Evolutionary conservation across 2,329 filamentous ascomycete genomes (phyloP).

Genomic region (Onygena corvina): DNA sequence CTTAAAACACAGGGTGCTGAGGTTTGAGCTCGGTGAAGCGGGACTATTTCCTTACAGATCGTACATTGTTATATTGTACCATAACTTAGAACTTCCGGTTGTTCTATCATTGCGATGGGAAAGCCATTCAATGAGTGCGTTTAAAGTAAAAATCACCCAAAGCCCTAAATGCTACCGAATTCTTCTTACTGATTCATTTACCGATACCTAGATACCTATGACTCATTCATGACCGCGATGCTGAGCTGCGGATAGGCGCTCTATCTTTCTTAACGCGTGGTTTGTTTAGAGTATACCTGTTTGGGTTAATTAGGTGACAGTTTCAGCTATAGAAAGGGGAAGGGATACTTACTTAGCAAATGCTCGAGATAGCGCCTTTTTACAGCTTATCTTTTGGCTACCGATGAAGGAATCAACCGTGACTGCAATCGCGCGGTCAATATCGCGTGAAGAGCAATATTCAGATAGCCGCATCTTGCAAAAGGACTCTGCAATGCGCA

Average conservation of each 20-base stretch:
- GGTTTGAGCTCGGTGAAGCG: too few species aligned
- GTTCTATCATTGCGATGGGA: neutral
- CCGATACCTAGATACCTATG: neutral
- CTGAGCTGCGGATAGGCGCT: neutral
- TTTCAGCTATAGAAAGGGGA: neutral
- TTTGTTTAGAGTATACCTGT: slow-evolving; percentile 9
- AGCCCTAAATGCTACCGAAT: neutral
- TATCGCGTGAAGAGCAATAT: slow-evolving; percentile 79
- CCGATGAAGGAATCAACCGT: slow-evolving; percentile 93
- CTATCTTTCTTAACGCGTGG: neutral
- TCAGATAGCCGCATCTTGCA: slow-evolving; percentile 97
- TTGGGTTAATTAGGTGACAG: neutral
- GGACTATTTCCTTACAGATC: too few species aligned
- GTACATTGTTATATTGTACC: too few species aligned
- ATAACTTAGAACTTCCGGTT: too few species aligned
- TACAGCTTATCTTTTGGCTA: slow-evolving; percentile 93
- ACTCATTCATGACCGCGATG: neutral
- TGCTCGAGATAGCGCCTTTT: slow-evolving; percentile 84
- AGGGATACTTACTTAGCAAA: slow-evolving; percentile 82
- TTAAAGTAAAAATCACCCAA: neutral
- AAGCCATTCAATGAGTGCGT: neutral
- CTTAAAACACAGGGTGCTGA: too few species aligned
- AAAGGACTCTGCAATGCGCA: slow-evolving; percentile 87
- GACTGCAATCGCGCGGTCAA: slow-evolving; percentile 92
- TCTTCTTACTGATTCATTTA: neutral